Evolutionary conservation across 2,329 filamentous ascomycete species (phyloP).

Genomic region (Aciculosporium take): DNA sequence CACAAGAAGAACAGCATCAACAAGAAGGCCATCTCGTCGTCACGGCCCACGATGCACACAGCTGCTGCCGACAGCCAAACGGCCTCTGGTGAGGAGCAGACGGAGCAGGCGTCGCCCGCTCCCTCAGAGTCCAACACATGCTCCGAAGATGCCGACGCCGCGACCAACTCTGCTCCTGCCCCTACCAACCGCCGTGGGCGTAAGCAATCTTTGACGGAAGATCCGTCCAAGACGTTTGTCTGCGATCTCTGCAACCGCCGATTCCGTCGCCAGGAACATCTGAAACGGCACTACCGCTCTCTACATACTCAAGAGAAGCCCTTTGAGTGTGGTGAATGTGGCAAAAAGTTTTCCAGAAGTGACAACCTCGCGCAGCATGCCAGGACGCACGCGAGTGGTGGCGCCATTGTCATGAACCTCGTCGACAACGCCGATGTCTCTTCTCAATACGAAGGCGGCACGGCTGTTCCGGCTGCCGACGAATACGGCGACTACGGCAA

Average conservation of each 20-base stretch:
- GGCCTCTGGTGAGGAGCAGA: conserved; percentile 21
- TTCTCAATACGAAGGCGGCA: conserved; percentile 25
- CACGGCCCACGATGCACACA: conserved; percentile 29
- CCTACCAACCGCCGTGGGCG: conserved; percentile 82
- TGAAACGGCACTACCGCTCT: conserved; percentile 96
- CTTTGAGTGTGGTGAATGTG: conserved; percentile 92
- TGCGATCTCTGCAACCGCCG: conserved; percentile 93
- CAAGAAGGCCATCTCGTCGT: conserved; percentile 28
- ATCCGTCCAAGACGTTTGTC: conserved; percentile 95
- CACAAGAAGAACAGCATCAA: conserved; percentile 36
- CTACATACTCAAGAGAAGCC: conserved; percentile 98
- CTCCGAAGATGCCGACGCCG: conserved; percentile 27
- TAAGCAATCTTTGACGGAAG: conserved; percentile 96
- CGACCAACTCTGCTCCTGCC: conserved; percentile 28
- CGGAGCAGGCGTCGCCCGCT: conserved; percentile 21
- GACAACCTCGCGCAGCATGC: conserved; percentile 96
- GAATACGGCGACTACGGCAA: conserved; percentile 57
- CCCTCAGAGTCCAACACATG: conserved; percentile 25
- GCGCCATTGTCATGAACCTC: conserved; percentile 82
- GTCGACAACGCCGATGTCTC: conserved; percentile 53
- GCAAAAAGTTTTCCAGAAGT: conserved; percentile 97
- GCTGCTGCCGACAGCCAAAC: conserved; percentile 21
- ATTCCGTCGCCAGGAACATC: conserved; percentile 94
- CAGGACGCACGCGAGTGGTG: conserved; percentile 69
- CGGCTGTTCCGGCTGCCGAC: conserved; percentile 33